phyloP scores from a whole-genome alignment of 108 stramenopile species.

The Fragilaria crotonensis region DNA sequence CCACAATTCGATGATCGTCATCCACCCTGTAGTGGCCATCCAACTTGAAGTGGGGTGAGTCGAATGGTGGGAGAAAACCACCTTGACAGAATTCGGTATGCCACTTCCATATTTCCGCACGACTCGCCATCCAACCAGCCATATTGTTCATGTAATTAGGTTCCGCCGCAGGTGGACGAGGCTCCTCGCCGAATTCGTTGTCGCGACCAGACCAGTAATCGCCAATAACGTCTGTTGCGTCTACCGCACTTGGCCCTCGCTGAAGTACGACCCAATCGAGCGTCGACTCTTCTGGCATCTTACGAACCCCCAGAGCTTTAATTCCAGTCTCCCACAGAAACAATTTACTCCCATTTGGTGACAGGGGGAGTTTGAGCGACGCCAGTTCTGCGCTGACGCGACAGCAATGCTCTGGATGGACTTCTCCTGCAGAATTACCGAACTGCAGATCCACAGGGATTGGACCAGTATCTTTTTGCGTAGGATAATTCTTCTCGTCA shows the following conservation, averaged over 20 bases:
- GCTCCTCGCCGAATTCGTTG: conserved; percentile 26
- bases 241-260: conserved; percentile 27
- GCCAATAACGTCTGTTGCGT: conserved; percentile 26
- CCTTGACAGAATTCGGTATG: conserved; percentile 75
- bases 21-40: conserved; percentile 22
- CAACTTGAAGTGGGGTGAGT: conserved; percentile 47
- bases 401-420: conserved; percentile 50
- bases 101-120: conserved; percentile 47
- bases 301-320: conserved; percentile 42
- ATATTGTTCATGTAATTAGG: conserved; percentile 50
- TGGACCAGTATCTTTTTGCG: conserved; percentile 30
- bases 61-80: conserved; percentile 79
- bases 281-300: conserved; percentile 33
- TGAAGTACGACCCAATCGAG: conserved; percentile 39
- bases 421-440: conserved; percentile 10
- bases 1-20: conserved; percentile 57
- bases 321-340: conserved; percentile 72
- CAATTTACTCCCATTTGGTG: conserved; percentile 44
- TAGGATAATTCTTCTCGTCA: conserved; percentile 13
- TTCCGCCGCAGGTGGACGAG: conserved; percentile 19
- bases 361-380: conserved; percentile 19
- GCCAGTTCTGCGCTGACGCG: conserved; percentile 21
- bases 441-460: conserved; percentile 23
- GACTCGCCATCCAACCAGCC: conserved; percentile 80
- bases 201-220: conserved; percentile 62